Evolutionary conservation across 2,329 filamentous ascomycete genomes (phyloP).

Genomic region (Decorospora gaudefroyi): DNA sequence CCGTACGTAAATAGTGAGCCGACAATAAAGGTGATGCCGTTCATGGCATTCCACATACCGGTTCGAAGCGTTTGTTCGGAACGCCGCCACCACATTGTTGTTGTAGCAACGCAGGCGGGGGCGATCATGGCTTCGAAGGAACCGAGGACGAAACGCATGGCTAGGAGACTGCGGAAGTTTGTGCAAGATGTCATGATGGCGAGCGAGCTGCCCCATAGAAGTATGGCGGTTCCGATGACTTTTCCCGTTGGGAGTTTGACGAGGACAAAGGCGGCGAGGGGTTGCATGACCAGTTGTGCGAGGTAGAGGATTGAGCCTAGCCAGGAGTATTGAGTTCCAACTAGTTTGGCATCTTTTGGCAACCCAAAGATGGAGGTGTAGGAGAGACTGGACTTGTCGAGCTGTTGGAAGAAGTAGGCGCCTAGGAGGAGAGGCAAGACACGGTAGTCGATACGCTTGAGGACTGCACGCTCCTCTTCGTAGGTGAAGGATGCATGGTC

Average conservation of each 20-base stretch:
- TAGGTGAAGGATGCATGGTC: slow-evolving; percentile 51
- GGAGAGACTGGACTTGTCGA: slow-evolving; percentile 53
- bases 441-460: slow-evolving; percentile 55
- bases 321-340: slow-evolving; percentile 61
- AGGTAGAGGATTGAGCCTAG: slow-evolving; percentile 64
- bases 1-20: slow-evolving; percentile 62
- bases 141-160: slow-evolving; percentile 50
- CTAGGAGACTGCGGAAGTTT: slow-evolving; percentile 46
- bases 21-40: slow-evolving; percentile 61
- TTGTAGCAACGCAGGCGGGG: slow-evolving; percentile 62
- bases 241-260: slow-evolving; percentile 65
- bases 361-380: slow-evolving; percentile 59
- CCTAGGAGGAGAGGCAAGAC: slow-evolving; percentile 60
- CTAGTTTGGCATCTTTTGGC: slow-evolving; percentile 53
- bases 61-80: slow-evolving; percentile 62
- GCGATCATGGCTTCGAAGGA: slow-evolving; percentile 44
- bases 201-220: slow-evolving; percentile 60
- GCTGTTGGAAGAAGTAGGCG: slow-evolving; percentile 64
- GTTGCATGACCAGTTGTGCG: slow-evolving; percentile 60
- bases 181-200: slow-evolving; percentile 59
- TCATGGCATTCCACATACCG: slow-evolving; percentile 65
- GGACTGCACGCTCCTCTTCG: slow-evolving; percentile 58
- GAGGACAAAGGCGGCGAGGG: slow-evolving; percentile 57
- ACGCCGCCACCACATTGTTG: slow-evolving; percentile 64
- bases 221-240: slow-evolving; percentile 57